Evolutionary conservation across 768 basidiomycete species (phyloP).

Genomic region (Psilocybe sp.): DNA sequence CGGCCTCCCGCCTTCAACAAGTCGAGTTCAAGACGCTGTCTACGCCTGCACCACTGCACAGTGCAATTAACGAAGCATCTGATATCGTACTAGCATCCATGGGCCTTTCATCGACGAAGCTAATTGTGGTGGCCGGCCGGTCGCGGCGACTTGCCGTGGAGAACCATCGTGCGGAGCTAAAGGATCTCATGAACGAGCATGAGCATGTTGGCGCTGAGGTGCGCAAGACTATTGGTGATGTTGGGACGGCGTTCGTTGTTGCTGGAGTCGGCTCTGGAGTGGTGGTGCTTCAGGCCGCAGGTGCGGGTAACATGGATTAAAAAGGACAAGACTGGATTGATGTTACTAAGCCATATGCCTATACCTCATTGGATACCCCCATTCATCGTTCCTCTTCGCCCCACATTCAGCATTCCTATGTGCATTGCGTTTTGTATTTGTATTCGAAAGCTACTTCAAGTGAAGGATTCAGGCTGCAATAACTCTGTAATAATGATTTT

Average conservation of each 20-base stretch:
- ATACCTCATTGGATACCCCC: too few species aligned
- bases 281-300: conserved; percentile 67
- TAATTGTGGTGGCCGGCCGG: conserved; percentile 72
- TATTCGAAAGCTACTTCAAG: too few species aligned
- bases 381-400: too few species aligned
- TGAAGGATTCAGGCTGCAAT: too few species aligned
- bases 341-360: too few species aligned
- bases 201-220: conserved; percentile 59
- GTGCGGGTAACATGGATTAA: conserved; percentile 63
- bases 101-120: conserved; percentile 16
- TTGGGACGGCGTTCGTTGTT: conserved; percentile 72
- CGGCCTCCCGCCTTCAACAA: conserved; percentile 42
- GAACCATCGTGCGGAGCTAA: conserved; percentile 70
- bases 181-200: conserved; percentile 56
- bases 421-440: too few species aligned
- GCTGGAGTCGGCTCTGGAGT: conserved; percentile 56
- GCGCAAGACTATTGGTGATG: conserved; percentile 82
- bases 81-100: neutral
- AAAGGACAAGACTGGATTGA: conserved; percentile 23
- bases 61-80: conserved; percentile 48
- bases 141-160: conserved; percentile 72
- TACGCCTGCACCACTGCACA: conserved; percentile 59
- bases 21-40: conserved; percentile 59
- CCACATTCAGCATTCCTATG: too few species aligned
- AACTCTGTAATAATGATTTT: too few species aligned